Conservation (phyloP, 495 filamentous ascomycete species). For the Penicillium turbatum region DNA sequence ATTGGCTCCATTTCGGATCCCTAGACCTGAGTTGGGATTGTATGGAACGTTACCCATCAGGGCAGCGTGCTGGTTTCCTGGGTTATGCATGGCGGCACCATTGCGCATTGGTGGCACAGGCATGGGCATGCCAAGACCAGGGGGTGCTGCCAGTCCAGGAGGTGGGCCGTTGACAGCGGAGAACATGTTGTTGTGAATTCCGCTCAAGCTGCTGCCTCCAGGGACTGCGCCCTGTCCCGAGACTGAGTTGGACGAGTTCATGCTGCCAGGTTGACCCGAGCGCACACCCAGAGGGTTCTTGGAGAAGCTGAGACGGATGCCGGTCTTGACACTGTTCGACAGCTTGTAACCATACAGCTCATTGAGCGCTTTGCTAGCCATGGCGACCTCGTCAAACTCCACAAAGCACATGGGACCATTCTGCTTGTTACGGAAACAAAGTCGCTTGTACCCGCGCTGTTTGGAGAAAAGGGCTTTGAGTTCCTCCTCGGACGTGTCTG, state of each 20-base stretch:
- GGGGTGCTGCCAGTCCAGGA: constrained; percentile 66
- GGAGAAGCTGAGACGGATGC: constrained; percentile 96
- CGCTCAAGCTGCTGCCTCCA: constrained; percentile 49
- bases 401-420: constrained; percentile 99
- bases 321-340: constrained; percentile 91
- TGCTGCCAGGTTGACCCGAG: constrained; percentile 60
- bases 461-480: constrained; percentile 92
- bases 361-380: constrained; percentile 88
- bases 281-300: constrained; percentile 97
- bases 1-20: constrained; percentile 42
- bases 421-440: constrained; percentile 96
- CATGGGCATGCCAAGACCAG: constrained; percentile 52
- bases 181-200: constrained; percentile 58
- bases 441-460: constrained; percentile 90
- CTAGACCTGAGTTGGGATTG: constrained; percentile 42
- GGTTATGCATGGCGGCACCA: constrained; percentile 32
- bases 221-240: constrained; percentile 45
- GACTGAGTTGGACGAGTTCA: constrained; percentile 47
- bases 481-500: constrained; percentile 94
- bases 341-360: constrained; percentile 86
- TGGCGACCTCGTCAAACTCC: constrained; percentile 93
- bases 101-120: constrained; percentile 26
- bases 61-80: constrained; percentile 31
- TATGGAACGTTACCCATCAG: constrained; percentile 38
- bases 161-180: constrained; percentile 71